A percentile compares a stretch with the other conserved stretches of the same genome.
These are phyloP conservation scores for Aureobasidium leucospermi DNA, from an alignment of 2,329 filamentous ascomycete genomes.

Conservation along the genomic window DNA sequence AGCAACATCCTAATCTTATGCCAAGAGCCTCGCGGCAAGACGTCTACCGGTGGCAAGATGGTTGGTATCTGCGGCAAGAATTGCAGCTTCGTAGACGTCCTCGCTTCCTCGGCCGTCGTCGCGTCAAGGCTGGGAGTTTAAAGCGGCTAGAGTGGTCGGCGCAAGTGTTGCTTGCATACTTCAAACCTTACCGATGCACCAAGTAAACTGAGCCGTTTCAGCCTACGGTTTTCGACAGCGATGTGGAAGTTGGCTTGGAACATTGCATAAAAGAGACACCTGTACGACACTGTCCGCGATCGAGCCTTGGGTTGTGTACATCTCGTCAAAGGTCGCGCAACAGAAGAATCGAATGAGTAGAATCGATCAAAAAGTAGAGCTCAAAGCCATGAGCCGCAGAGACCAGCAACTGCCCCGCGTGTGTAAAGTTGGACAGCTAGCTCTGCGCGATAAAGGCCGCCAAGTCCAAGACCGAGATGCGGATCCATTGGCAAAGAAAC, in stretches of 20 bases:
- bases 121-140: background rate
- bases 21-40: background rate
- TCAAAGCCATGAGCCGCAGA: slow-evolving; percentile 1
- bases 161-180: background rate
- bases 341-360: background rate
- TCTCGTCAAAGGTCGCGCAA: background rate
- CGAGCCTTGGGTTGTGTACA: background rate
- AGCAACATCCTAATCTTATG: background rate
- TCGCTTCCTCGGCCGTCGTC: background rate
- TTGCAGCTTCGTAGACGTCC: background rate
- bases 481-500: slow-evolving; percentile 6
- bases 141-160: background rate
- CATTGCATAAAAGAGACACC: background rate
- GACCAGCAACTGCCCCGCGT: slow-evolving; percentile 11
- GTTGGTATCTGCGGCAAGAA: background rate
- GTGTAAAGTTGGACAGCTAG: background rate
- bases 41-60: background rate
- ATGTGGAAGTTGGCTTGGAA: background rate
- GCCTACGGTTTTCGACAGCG: background rate
- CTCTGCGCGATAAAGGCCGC: slow-evolving; percentile 4
- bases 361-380: slow-evolving; percentile 3
- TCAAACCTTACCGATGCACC: slow-evolving; percentile 9
- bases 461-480: slow-evolving; percentile 7
- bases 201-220: slow-evolving; percentile 4
- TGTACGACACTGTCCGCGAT: background rate